phyloP scores from a whole-genome alignment of 805 yeast genomes.

The Wickerhamiella sorbophila region DNA sequence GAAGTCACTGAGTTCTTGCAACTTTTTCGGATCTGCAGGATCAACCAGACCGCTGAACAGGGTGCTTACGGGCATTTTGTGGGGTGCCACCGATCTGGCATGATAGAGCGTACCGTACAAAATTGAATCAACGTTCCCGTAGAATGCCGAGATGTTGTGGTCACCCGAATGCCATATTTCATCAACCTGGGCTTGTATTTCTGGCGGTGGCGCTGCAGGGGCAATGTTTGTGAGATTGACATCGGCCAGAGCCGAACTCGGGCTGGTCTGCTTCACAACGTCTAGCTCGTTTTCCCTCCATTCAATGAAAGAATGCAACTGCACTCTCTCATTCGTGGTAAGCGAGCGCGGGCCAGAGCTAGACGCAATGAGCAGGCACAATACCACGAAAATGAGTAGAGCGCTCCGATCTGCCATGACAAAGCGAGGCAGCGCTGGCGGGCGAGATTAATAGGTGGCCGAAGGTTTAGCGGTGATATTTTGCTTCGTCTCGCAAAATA shows the following conservation, averaged over 20 bases:
- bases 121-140: constrained; percentile 5
- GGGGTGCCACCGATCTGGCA: neutral
- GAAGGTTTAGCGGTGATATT: too few species aligned
- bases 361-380: neutral
- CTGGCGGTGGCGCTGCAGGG: neutral
- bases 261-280: constrained; percentile 29
- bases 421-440: too few species aligned
- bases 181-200: neutral
- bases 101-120: constrained; percentile 5
- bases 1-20: constrained; percentile 2
- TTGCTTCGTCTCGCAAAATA: too few species aligned
- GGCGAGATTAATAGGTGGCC: too few species aligned
- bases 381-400: neutral
- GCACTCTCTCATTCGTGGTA: constrained; percentile 26
- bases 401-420: neutral
- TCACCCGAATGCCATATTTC: constrained; percentile 2
- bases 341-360: constrained; percentile 10
- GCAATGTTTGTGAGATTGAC: constrained; percentile 6
- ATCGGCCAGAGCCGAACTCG: constrained; percentile 25
- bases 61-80: neutral
- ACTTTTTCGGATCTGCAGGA: neutral
- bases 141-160: constrained; percentile 1
- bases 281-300: constrained; percentile 23
- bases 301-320: constrained; percentile 28
- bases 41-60: neutral